Conservation (phyloP, 768 basidiomycete genomes). For the Lactarius trivialis region DNA sequence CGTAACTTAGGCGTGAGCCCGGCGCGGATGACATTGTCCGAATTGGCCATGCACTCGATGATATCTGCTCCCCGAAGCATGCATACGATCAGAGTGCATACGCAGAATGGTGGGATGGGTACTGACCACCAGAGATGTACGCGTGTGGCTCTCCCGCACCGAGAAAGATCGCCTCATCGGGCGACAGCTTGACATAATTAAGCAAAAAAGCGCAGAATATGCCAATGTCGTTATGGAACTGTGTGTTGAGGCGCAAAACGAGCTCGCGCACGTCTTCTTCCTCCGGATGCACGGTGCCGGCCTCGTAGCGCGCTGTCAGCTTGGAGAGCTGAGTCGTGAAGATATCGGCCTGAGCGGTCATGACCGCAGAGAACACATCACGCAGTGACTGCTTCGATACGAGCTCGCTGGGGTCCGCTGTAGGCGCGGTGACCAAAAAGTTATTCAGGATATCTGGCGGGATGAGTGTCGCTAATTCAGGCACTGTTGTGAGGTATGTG, state of each 20-base stretch:
- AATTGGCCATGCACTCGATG: slow-evolving; percentile 98
- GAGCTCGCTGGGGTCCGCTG: slow-evolving; percentile 36
- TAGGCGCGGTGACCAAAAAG: slow-evolving; percentile 46
- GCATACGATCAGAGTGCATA: background rate
- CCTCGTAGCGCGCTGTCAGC: slow-evolving; percentile 59
- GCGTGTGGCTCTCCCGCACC: slow-evolving; percentile 97
- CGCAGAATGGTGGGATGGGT: background rate
- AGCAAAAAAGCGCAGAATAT: slow-evolving; percentile 85
- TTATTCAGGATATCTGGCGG: slow-evolving; percentile 43
- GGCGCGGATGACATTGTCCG: slow-evolving; percentile 97
- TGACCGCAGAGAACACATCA: slow-evolving; percentile 73
- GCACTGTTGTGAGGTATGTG: slow-evolving; percentile 54
- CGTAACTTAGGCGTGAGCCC: slow-evolving; percentile 95
- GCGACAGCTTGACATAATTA: slow-evolving; percentile 72
- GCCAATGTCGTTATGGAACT: slow-evolving; percentile 93
- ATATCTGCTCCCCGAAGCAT: slow-evolving; percentile 52
- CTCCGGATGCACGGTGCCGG: slow-evolving; percentile 33
- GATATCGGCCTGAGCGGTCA: slow-evolving; percentile 59
- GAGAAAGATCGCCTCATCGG: slow-evolving; percentile 90
- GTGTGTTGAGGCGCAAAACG: slow-evolving; percentile 52
- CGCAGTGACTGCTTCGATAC: slow-evolving; percentile 59
- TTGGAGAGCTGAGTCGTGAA: slow-evolving; percentile 49
- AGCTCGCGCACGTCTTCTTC: slow-evolving; percentile 53
- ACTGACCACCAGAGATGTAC: slow-evolving; percentile 84
- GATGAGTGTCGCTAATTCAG: slow-evolving; percentile 73